These are phyloP conservation scores for Globisporangium rhizosaccharum DNA, from an alignment of 352 stramenopile genomes.

Conservation along the genomic window DNA sequence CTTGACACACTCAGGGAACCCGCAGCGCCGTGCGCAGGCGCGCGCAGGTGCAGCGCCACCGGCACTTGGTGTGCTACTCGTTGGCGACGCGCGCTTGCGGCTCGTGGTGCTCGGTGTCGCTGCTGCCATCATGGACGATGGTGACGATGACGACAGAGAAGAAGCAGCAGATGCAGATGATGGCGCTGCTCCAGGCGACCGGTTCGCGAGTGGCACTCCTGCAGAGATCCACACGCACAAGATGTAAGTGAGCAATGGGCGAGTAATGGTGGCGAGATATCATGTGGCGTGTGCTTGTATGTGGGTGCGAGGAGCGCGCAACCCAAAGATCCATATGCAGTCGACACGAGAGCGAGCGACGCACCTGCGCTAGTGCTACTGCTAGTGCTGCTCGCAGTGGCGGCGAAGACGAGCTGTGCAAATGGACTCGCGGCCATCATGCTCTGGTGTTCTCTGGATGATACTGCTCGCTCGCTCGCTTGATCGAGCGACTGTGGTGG, in stretches of 20 bases:
- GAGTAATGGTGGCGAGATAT: no score
- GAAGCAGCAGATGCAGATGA: neutral
- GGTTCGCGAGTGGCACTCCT: neutral
- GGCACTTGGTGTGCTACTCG: neutral
- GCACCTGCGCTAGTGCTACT: neutral
- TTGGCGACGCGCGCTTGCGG: slow-evolving; percentile 2
- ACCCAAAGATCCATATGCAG: no score
- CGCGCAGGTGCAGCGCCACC: neutral
- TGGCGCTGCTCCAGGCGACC: neutral
- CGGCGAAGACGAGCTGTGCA: slow-evolving; percentile 2
- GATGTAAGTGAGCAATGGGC: no score
- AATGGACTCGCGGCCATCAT: slow-evolving; percentile 1
- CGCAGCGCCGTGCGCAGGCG: slow-evolving; percentile 16
- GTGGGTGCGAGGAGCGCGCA: no score
- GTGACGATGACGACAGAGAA: neutral
- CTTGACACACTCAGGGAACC: slow-evolving; percentile 31
- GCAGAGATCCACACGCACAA: no score
- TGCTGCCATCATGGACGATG: neutral
- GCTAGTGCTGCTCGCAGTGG: neutral
- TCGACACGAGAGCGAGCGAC: no score
- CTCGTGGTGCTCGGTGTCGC: neutral
- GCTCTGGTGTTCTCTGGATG: neutral
- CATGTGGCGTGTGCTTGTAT: no score
- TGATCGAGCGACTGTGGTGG: neutral
- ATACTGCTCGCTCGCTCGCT: neutral